These are phyloP conservation scores for Capronia epimyces DNA, from an alignment of 2,329 filamentous ascomycete species.

Conservation along the genomic window DNA sequence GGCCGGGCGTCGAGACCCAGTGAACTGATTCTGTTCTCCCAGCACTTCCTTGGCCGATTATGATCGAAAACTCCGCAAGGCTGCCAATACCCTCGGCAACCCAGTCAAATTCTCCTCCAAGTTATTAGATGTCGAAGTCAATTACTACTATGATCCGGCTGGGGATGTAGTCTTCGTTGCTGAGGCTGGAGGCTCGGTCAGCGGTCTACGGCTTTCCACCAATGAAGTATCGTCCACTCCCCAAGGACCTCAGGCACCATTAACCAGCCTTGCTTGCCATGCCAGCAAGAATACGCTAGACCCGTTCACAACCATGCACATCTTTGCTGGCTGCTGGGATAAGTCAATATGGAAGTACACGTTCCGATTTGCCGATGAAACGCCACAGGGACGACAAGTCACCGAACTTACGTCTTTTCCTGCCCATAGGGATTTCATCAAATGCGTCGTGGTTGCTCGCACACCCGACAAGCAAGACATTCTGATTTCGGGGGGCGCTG, in stretches of 20 bases:
- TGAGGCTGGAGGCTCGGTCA: constrained; percentile 77
- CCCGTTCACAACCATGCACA: constrained; percentile 35
- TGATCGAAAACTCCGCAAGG: constrained; percentile 62
- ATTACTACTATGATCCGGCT: constrained; percentile 16
- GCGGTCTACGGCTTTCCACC: constrained; percentile 49
- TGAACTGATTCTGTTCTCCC: constrained; percentile 29
- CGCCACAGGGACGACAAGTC: constrained; percentile 61
- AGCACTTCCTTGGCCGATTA: constrained; percentile 48
- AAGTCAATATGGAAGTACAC: constrained; percentile 86
- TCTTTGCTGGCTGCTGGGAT: constrained; percentile 93
- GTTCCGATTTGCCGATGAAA: constrained; percentile 48
- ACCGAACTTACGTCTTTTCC: constrained; percentile 20
- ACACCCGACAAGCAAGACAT: constrained; percentile 56
- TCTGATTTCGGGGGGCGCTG: constrained; percentile 69
- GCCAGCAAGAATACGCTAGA: constrained; percentile 38
- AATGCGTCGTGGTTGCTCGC: constrained; percentile 60
- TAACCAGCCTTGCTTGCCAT: constrained; percentile 69
- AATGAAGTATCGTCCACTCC: constrained; percentile 42
- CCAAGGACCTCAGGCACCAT: constrained; percentile 69
- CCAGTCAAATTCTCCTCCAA: constrained; percentile 81
- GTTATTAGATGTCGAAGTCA: constrained; percentile 60
- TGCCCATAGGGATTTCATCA: constrained; percentile 68
- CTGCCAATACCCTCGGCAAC: constrained; percentile 76
- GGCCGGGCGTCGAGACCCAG: constrained; percentile 5
- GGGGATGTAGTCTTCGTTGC: constrained; percentile 63